Evolutionary conservation across 2,329 filamentous ascomycete species (phyloP), one percentile per base, ranked within the genome.

Genomic region (Aspergillus pseudoviridinutans): DNA sequence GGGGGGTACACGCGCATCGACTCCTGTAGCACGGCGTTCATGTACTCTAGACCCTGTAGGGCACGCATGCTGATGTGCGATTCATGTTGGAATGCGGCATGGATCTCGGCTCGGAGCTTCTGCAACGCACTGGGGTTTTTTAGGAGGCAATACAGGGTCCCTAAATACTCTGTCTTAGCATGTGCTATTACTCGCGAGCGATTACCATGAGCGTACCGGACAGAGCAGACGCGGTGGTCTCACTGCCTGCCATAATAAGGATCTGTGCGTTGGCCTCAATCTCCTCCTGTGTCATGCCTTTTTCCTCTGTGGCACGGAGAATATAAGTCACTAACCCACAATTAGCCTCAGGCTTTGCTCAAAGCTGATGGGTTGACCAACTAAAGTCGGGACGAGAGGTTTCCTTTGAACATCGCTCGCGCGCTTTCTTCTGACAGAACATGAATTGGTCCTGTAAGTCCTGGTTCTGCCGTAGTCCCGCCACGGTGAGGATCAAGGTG

Each of bases 171-270:
- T 38, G 35, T 38, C 10, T 38, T 17, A 38, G 35, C 35, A 12
- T 38, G 35, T 5, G 22, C 35, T 38, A 38, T 38, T 38, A 38
- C 35, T 38, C 35, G 35, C 35, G 35, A 17, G 35, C 8, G 17
- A 38, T 38, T 38, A 38, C 7, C 35, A 38, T 3, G 4, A 38
- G 35, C 0, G 68, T 61, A 1, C 76, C 78, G 0, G 70, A 64
- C 0, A 81, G 65, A 1, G 72, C 62, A 0, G 77, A 78, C 0
- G 78, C 77, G 0, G 78, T 80, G 0, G 79, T 81, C 57, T 81
- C 78, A 17, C 68, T 72, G 0, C 79, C 79, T 0, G 76, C 79
- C 1, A 72, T 49, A 7, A 78, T 61, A 24, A 78, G 42, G 12
- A 70, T 41, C 35, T 38, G 35, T 12, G 35, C 35, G 35, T 38